Conservation (phyloP, 495 filamentous ascomycete species). For the Viridothelium virens region DNA sequence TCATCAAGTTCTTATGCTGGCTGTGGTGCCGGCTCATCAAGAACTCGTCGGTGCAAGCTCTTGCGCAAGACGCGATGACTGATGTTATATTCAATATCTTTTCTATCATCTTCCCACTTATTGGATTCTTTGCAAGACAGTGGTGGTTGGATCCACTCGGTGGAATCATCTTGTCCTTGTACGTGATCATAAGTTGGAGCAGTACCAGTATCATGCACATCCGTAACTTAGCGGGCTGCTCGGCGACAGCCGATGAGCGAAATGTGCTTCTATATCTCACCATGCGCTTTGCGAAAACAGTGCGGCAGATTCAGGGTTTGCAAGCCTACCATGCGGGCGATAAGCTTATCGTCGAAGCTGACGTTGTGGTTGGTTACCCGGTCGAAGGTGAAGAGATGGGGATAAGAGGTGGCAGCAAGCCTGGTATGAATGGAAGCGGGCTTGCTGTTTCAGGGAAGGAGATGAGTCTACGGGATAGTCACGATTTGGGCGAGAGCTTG, state of each 20-base stretch:
- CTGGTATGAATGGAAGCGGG: background rate
- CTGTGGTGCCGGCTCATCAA: conserved; percentile 83
- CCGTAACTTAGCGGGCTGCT: conserved; percentile 70
- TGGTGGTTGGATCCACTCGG: conserved; percentile 88
- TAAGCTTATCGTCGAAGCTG: conserved; percentile 78
- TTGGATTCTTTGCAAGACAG: conserved; percentile 65
- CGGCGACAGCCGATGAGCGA: conserved; percentile 69
- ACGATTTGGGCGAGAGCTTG: conserved; percentile 81
- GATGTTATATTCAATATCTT: conserved; percentile 87
- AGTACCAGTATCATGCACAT: conserved; percentile 70
- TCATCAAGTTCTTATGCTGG: conserved; percentile 79
- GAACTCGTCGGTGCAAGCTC: conserved; percentile 79
- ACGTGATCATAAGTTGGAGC: conserved; percentile 83
- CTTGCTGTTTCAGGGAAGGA: conserved; percentile 37
- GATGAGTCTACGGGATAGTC: conserved; percentile 72
- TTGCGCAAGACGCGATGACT: conserved; percentile 61
- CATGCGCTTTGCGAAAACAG: conserved; percentile 87
- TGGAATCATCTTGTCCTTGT: conserved; percentile 68
- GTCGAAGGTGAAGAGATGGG: conserved; percentile 1
- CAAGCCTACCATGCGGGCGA: conserved; percentile 87
- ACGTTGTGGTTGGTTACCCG: conserved; percentile 62
- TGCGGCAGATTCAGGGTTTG: conserved; percentile 79
- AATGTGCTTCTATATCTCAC: conserved; percentile 85
- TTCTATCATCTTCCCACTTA: conserved; percentile 76
- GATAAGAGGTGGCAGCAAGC: background rate